Base-by-base conservation (phyloP, 306 rosid genomes). In the Fagus sylvatica region DNA sequence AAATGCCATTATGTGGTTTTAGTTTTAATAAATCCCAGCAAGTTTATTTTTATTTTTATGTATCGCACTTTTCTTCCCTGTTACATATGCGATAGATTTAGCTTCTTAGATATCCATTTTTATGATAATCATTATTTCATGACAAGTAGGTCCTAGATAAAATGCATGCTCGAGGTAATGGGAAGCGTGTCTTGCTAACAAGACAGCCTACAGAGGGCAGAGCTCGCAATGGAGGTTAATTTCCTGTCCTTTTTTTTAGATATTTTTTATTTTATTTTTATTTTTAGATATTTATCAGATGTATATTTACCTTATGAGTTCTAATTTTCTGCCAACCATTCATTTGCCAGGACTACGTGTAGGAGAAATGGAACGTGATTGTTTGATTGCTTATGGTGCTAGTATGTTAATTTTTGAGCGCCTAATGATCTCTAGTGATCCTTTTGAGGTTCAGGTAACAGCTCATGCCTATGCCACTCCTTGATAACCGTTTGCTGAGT, bases 341-440 rank as follows among this genome's bases (percentile, higher is more conserved):
- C 17, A 13, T 80, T 74, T 82, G 61, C 30, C 80, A 93, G 98
- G 98, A 69, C 87, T 95, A 19, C 97, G 98, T 4, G 96, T 92
- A 12, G 98, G 98, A 79, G 98, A 95, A 88, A 95, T 92, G 98
- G 98, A 95, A 83, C 97, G 98, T 0, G 97, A 95, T 91, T 89
- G 97, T 79, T 82, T 92, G 84, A 91, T 95, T 83, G 98, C 98
- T 2, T 95, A 95, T 87, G 98, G 98, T 54, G 98, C 98, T 76
- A 95, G 98, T 79, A 95, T 89, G 96, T 78, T 92, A 86, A 90
- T 95, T 55, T 89, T 71, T 76, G 98, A 95, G 86, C 93, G 96
- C 75, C 89, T 95, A 51, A 88, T 95, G 98, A 41, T 95, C 79
- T 92, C 98, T 7, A 95, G 98, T 57, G 98, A 95, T 79, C 97